Percentiles rank a stretch among this genome's conserved stretches.
Evolutionary conservation across 768 basidiomycete species (phyloP).

Genomic region (Kwoniella heveanensis): DNA sequence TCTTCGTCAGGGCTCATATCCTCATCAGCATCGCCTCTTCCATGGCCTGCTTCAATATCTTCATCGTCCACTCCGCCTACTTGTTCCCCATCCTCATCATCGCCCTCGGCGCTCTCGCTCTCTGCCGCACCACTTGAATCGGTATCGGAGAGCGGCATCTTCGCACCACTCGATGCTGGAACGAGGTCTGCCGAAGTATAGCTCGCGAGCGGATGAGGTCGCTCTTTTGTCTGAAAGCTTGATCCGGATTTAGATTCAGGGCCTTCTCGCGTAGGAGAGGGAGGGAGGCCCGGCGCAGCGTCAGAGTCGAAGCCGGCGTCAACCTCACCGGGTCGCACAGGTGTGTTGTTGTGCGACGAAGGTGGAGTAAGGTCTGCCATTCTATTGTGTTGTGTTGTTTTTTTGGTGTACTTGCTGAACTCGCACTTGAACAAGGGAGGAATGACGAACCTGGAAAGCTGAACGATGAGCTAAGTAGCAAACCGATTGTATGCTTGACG

Average conservation of each 20-base stretch:
- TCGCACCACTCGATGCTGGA: too few species aligned
- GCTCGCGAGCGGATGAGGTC: constrained; percentile 14
- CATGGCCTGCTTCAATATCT: neutral
- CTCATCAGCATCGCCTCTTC: neutral
- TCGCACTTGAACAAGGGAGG: neutral
- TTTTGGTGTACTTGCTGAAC: neutral
- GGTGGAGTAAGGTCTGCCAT: constrained; percentile 43
- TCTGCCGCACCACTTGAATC: neutral
- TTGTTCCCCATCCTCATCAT: neutral
- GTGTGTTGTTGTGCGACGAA: constrained; percentile 33
- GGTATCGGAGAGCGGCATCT: neutral
- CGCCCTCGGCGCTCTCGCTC: neutral
- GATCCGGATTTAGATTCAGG: neutral
- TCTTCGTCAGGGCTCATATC: neutral
- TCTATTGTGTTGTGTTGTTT: neutral
- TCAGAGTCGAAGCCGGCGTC: constrained; percentile 9
- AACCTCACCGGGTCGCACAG: constrained; percentile 13
- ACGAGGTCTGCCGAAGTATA: constrained; percentile 18
- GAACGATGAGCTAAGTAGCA: neutral
- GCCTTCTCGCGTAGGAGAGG: neutral
- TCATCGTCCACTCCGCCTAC: constrained; percentile 2
- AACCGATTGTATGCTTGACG: neutral
- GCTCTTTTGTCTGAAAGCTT: neutral
- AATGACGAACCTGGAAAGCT: too few species aligned
- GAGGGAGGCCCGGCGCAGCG: neutral